phyloP scores from a whole-genome alignment of 257 asterid genomes.

The Rubia yunnanensis region DNA sequence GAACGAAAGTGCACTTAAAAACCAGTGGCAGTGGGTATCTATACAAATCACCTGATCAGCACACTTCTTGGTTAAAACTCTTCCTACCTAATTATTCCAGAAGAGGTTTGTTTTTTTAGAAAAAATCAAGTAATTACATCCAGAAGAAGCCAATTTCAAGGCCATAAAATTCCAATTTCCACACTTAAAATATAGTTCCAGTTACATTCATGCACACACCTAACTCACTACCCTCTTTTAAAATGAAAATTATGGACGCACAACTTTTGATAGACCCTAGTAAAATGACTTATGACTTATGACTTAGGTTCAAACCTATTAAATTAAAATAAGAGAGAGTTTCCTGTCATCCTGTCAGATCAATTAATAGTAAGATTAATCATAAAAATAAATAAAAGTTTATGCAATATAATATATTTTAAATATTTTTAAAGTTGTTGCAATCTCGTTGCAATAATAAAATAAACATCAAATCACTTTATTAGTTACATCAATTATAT shows the following conservation, averaged over 20 bases:
- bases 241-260: too few species aligned
- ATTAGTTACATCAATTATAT: too few species aligned
- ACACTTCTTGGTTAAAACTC: background rate
- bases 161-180: background rate
- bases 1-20: background rate
- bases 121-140: background rate
- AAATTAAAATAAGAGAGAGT: too few species aligned
- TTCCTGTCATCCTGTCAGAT: too few species aligned
- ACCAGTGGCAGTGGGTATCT: background rate
- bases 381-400: too few species aligned
- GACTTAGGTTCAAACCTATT: too few species aligned
- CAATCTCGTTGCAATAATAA: too few species aligned
- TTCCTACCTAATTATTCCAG: background rate
- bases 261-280: background rate
- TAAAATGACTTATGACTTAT: too few species aligned
- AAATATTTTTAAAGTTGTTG: too few species aligned
- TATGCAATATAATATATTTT: too few species aligned
- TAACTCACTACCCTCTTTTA: background rate
- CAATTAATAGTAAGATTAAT: too few species aligned
- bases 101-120: background rate
- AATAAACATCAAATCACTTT: too few species aligned
- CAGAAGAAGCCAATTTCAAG: background rate
- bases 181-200: background rate
- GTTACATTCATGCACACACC: background rate
- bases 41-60: background rate